Percentiles rank a stretch among this genome's conserved stretches.
phyloP scores from a whole-genome alignment of 805 yeast genomes.

The Starmerella stellata region DNA sequence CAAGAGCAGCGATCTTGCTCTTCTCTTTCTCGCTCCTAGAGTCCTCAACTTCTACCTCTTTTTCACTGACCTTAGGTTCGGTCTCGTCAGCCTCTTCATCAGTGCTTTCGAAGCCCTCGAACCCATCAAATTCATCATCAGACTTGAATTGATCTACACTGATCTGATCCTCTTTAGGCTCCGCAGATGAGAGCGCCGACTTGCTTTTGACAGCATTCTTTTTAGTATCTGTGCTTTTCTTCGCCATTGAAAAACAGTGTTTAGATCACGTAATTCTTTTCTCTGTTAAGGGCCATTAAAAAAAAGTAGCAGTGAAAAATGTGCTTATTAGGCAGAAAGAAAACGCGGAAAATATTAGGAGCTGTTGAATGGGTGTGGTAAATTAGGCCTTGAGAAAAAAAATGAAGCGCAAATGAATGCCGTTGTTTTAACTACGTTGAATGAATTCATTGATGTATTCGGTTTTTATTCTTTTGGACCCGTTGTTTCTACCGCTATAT shows the following conservation, averaged over 20 bases:
- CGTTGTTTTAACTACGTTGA: too few species aligned
- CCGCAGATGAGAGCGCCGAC: slow-evolving; percentile 3
- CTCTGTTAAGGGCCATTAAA: too few species aligned
- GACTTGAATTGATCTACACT: slow-evolving; percentile 1
- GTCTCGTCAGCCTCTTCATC: slow-evolving; percentile 15
- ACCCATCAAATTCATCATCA: slow-evolving; percentile 12
- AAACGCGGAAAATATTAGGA: too few species aligned
- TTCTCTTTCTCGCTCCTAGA: slow-evolving; percentile 2
- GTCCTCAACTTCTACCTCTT: too few species aligned
- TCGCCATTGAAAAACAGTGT: slow-evolving; percentile 1
- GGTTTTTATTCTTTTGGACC: too few species aligned
- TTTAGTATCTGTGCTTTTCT: background rate
- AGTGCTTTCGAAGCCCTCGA: slow-evolving; percentile 14
- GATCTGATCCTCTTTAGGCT: slow-evolving; percentile 1
- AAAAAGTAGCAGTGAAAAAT: too few species aligned
- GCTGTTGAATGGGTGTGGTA: too few species aligned
- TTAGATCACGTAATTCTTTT: background rate
- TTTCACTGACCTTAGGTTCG: slow-evolving; percentile 2
- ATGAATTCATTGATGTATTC: too few species aligned
- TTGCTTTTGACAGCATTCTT: background rate
- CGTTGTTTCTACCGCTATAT: too few species aligned
- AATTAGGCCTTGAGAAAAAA: too few species aligned
- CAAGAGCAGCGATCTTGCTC: slow-evolving; percentile 1
- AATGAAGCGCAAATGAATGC: too few species aligned
- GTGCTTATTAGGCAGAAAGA: too few species aligned